Percentiles rank a stretch among this genome's conserved stretches.
Conservation (phyloP, 768 basidiomycete genomes). For the Mrakia gelida region DNA sequence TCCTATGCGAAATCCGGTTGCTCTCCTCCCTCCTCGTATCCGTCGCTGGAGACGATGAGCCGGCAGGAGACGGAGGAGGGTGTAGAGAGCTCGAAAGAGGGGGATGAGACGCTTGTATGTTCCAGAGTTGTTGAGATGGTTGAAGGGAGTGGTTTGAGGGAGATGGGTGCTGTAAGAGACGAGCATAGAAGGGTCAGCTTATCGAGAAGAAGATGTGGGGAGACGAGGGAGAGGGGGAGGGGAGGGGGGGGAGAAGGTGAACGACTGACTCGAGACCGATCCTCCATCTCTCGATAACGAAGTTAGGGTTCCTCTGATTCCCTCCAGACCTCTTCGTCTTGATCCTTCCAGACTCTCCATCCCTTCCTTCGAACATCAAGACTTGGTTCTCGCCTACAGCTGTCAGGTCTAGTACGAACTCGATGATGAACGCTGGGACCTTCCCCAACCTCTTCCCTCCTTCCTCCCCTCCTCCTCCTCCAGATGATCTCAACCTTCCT, state of each 20-base stretch:
- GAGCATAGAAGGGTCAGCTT: background rate
- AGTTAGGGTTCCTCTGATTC: background rate
- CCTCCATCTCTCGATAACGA: constrained; percentile 26
- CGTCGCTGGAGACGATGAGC: constrained; percentile 11
- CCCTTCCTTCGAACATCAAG: background rate
- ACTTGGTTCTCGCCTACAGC: constrained; percentile 20
- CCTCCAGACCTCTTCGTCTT: background rate
- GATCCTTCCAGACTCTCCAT: constrained; percentile 1
- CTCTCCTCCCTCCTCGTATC: constrained; percentile 18
- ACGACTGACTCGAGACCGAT: constrained; percentile 17
- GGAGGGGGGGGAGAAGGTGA: background rate
- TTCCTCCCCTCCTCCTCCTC: background rate
- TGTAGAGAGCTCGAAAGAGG: constrained; percentile 19
- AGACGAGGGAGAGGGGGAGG: no score
- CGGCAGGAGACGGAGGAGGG: constrained; percentile 17
- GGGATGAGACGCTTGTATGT: constrained; percentile 27
- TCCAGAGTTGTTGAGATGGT: constrained; percentile 10
- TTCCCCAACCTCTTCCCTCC: background rate
- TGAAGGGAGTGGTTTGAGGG: constrained; percentile 9
- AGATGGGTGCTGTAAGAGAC: constrained; percentile 4
- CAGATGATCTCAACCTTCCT: background rate
- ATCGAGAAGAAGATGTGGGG: background rate
- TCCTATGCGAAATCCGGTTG: constrained; percentile 14
- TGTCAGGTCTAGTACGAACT: constrained; percentile 16
- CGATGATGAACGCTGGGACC: constrained; percentile 11